phyloP scores from a whole-genome alignment of 169 alveolate species.

The Perkinsus olseni region DNA sequence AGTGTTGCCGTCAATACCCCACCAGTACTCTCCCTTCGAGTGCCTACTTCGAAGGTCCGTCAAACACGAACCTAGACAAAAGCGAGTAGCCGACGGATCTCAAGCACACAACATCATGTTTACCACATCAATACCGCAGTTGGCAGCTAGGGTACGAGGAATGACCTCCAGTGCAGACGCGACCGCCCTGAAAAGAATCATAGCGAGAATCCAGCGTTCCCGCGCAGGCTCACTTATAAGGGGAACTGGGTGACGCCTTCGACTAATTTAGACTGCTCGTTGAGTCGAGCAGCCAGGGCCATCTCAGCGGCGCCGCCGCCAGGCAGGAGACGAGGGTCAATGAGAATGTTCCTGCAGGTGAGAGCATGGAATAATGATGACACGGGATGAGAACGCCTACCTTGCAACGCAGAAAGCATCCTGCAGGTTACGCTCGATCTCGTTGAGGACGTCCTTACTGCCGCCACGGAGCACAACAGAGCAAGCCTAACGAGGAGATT shows the following conservation, averaged over 20 bases:
- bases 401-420: constrained; percentile 95
- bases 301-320: constrained; percentile 99
- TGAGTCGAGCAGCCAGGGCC: constrained; percentile 85
- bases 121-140: constrained; percentile 95
- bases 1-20: constrained; percentile 88
- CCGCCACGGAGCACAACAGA: constrained; percentile 96
- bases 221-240: not conserved
- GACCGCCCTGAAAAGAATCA: constrained; percentile 78
- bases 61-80: constrained; percentile 53
- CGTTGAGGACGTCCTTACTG: constrained; percentile 96
- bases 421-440: constrained; percentile 87
- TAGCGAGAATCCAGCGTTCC: not conserved
- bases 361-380: not conserved
- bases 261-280: constrained; percentile 54
- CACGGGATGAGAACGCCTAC: not conserved
- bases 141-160: constrained; percentile 96
- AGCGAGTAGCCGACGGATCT: not conserved
- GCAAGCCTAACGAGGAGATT: constrained; percentile 84
- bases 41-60: constrained; percentile 83
- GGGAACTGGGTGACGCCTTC: not conserved
- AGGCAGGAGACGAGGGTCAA: constrained; percentile 93
- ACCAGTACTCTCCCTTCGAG: constrained; percentile 47
- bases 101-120: constrained; percentile 39
- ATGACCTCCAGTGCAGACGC: constrained; percentile 95
- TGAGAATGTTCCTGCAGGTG: constrained; percentile 72